Evolutionary conservation across 139 green algal genomes (phyloP), one percentile per base, ranked within the genome.

Genomic region (Chlorella ohadii): DNA sequence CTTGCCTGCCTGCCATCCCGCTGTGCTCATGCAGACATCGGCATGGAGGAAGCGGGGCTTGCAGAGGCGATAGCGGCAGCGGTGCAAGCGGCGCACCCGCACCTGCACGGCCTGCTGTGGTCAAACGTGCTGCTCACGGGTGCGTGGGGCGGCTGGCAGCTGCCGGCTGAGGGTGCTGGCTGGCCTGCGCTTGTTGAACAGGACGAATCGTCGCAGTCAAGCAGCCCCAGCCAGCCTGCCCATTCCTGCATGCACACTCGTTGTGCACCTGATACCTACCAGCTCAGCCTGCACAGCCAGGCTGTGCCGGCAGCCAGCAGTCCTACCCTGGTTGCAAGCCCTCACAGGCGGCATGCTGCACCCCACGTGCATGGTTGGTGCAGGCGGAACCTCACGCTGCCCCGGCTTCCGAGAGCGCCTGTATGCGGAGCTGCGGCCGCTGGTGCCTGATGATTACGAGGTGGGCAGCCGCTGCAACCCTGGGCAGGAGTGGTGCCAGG

Each of bases 71-170:
- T 96, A 22, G 79, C 90, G 41, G 66, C 92, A 61, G 86, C 89
- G 47, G 72, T 89, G 38, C 44, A 71, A 47, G 87, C 84, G 16
- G 70, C 78, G n/a, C 94, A 94, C 73, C 87, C 92, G 11, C 85
- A 93, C 38, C 88, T 98, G 44, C 89, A 91, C 15, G 88, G 86
- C 13, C 89, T 97, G 88, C 91, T 98, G 33, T 97, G 91, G 78
- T 92, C 87, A 44, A 97, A 97, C 61, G 79, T 98, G 4, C 44
- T 97, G 17, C 78, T 97, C 19, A 94, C 86, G 63, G 92, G 91
- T 86, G 56, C 11, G 79, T 41, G 44, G 41, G 19, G 13, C 7
- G 72, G 84, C 84, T 27, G 88, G 87, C 19, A 76, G 36, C 6
- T 9, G 23, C 74, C 31, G 19, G 11, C 38, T 57, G 68, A 7